Percentiles rank a stretch among this genome's conserved stretches.
These are phyloP conservation scores for Punica granatum DNA, from an alignment of 345 rosid species.

Conservation along the genomic window DNA sequence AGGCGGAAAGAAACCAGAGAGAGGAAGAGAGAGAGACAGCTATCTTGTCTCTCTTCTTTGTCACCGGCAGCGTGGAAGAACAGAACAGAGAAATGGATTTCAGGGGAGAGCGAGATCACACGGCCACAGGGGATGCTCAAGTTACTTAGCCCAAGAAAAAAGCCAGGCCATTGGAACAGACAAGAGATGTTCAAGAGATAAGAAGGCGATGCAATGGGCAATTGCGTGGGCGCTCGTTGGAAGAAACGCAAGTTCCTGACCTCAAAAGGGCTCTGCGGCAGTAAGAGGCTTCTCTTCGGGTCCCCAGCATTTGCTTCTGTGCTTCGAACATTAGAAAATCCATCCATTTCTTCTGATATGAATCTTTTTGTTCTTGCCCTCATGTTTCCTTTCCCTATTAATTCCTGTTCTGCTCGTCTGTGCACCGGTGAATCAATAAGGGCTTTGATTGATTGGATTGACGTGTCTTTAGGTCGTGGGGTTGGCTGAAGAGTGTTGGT, in stretches of 20 bases:
- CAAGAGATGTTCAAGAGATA: not conserved
- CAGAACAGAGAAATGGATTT: not conserved
- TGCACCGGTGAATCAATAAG: not conserved
- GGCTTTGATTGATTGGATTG: not conserved
- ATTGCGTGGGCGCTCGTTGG: conserved; percentile 17
- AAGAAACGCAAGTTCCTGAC: conserved; percentile 11
- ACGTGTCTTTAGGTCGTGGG: not conserved
- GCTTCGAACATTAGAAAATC: too few species aligned
- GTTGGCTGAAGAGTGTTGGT: too few species aligned
- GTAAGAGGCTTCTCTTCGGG: conserved; percentile 4
- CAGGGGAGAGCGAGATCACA: not conserved
- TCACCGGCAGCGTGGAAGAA: not conserved
- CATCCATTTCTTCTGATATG: too few species aligned
- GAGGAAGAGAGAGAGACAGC: not conserved
- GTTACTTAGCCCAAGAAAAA: not conserved
- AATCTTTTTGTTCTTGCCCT: too few species aligned
- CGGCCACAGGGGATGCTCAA: not conserved
- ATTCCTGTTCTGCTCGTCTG: not conserved
- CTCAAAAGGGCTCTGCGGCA: conserved; percentile 11
- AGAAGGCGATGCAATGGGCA: conserved; percentile 15
- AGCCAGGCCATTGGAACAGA: not conserved
- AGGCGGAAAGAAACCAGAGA: not conserved
- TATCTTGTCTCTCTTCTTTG: not conserved
- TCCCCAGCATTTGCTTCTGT: not conserved
- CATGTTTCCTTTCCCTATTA: not conserved